A percentile compares a stretch with the other conserved stretches of the same genome.
phyloP scores from a whole-genome alignment of 371 early-diverging fungal species.

The Fennellomyces sp. region DNA sequence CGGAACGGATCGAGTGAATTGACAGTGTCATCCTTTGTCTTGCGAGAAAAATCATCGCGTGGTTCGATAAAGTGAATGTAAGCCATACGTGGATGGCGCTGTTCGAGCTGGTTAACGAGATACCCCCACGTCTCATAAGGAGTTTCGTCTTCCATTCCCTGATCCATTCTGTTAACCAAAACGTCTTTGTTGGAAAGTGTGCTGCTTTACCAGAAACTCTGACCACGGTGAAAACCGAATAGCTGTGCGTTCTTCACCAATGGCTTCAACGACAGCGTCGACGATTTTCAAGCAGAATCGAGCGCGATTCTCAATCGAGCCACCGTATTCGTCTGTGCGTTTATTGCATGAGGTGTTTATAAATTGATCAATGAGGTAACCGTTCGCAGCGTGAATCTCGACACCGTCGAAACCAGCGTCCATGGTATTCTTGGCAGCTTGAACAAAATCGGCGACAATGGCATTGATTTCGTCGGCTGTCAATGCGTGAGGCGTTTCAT shows the following conservation, averaged over 20 bases:
- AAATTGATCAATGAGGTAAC: constrained; percentile 62
- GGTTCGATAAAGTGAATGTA: constrained; percentile 40
- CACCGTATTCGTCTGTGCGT: constrained; percentile 68
- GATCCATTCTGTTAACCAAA: not conserved
- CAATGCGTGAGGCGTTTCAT: constrained; percentile 20
- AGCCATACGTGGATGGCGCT: constrained; percentile 24
- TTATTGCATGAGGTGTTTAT: constrained; percentile 35
- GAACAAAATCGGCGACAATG: constrained; percentile 38
- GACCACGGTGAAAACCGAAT: constrained; percentile 27
- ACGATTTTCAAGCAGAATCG: constrained; percentile 50
- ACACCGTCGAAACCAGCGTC: constrained; percentile 68
- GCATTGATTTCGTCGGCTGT: constrained; percentile 42
- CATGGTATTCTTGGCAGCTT: constrained; percentile 42
- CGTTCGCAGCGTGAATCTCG: constrained; percentile 72
- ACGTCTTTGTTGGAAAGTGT: not conserved
- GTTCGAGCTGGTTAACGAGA: constrained; percentile 21
- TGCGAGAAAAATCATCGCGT: constrained; percentile 16
- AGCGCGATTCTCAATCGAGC: constrained; percentile 52
- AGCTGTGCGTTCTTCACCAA: constrained; percentile 15
- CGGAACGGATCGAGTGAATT: constrained; percentile 32
- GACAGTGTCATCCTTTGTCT: constrained; percentile 5
- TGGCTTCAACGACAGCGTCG: constrained; percentile 25
- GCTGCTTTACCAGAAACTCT: constrained; percentile 5
- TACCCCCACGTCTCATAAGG: constrained; percentile 39
- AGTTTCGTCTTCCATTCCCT: constrained; percentile 33